Evolutionary conservation across 2,329 filamentous ascomycete genomes (phyloP).

Genomic region (Aureobasidium sp.): DNA sequence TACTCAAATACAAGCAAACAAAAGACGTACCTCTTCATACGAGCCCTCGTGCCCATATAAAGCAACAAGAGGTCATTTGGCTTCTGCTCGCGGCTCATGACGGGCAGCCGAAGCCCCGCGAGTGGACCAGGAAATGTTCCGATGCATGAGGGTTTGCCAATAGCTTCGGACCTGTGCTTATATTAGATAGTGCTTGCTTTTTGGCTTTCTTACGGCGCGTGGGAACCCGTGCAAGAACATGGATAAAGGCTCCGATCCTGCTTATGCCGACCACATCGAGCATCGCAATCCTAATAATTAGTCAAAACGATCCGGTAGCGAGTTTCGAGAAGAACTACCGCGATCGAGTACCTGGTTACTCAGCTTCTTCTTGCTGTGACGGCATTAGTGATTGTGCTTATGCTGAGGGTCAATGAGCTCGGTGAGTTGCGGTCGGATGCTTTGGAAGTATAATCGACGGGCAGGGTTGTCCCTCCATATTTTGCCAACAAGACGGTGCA

Average conservation of each 20-base stretch:
- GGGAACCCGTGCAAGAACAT: neutral
- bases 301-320: neutral
- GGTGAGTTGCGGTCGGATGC: neutral
- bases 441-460: neutral
- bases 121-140: neutral
- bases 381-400: neutral
- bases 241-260: neutral
- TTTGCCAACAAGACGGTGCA: neutral
- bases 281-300: neutral
- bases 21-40: neutral
- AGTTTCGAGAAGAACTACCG: neutral
- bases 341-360: neutral
- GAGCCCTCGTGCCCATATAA: neutral
- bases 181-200: conserved; percentile 2
- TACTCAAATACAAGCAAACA: neutral
- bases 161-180: conserved; percentile 11
- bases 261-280: neutral
- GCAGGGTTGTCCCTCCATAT: neutral
- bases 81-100: neutral
- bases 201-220: neutral
- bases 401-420: neutral
- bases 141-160: conserved; percentile 9
- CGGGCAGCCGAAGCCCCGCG: neutral
- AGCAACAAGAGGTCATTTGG: neutral
- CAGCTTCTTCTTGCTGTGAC: neutral